These are phyloP conservation scores for Daldinia eschscholtzii DNA, from an alignment of 2,329 filamentous ascomycete species.

Conservation along the genomic window DNA sequence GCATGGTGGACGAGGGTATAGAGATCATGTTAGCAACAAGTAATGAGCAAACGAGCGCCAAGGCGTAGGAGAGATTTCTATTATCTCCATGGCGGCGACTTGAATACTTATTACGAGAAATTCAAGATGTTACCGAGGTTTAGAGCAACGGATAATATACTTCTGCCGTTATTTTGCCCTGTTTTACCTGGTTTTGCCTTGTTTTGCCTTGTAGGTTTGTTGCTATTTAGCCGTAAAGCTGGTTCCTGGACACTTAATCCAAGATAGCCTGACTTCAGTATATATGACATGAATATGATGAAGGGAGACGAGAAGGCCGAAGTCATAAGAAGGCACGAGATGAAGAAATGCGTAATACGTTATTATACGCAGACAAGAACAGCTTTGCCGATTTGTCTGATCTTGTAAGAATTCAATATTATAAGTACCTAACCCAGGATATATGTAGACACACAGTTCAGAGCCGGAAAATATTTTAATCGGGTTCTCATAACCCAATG, in stretches of 20 bases:
- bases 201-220: constrained; percentile 21
- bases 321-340: neutral
- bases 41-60: constrained; percentile 17
- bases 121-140: constrained; percentile 15
- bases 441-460: no score
- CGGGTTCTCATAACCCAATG: neutral
- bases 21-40: constrained; percentile 23
- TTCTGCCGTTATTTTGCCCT: constrained; percentile 24
- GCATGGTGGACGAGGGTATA: constrained; percentile 25
- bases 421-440: no score
- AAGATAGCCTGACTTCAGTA: neutral
- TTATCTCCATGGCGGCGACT: constrained; percentile 11
- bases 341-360: neutral
- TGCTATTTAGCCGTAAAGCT: constrained; percentile 42
- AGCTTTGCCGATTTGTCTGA: neutral
- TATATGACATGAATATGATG: constrained; percentile 4
- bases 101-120: constrained; percentile 35
- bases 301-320: constrained; percentile 2
- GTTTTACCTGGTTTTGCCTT: neutral
- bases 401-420: constrained; percentile 1
- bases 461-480: neutral
- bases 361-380: neutral
- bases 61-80: constrained; percentile 25
- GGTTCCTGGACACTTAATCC: constrained; percentile 31
- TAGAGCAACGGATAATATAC: constrained; percentile 31